Base-by-base conservation (phyloP, 768 basidiomycete genomes). In the Tulasnella sp. region DNA sequence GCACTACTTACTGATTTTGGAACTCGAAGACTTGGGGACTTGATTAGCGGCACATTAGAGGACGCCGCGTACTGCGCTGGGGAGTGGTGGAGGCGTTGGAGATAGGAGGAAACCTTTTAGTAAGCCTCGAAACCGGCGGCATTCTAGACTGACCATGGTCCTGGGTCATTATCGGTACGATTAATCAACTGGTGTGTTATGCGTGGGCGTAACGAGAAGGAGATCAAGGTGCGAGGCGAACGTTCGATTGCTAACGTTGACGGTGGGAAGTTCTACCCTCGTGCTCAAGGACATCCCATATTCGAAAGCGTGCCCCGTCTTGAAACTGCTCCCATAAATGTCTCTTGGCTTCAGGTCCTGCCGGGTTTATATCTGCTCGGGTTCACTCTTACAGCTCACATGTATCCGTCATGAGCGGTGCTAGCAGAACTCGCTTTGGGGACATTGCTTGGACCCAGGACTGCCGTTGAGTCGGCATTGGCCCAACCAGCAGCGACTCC, bases 21-120 rank as follows among this genome's bases (percentile, higher is more conserved):
- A 3, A 97, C 91, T 73, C 95, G 91, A 24, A 98, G 89, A 80
- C 94, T 94, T 0, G 96, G 97, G 2, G 94, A 95, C 85, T 97
- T 94, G 85, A 98, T 97, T 71, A 99, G 87, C 0, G 97, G 96
- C 2, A 96, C 91, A 75, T 88, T 88, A 4, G 91, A 88, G 24
- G 91, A 93, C 0, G 93, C 90, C 0, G 92, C 89, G 84, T 97
- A 97, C 82, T 95, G 95, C 8, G 92, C 91, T 31, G 84, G 24
- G 36, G 48, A 68, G 14, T 27, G 62, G 62, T 68, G 62, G 62
- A 68, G 62, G 34, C 14, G n/a, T 27, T 27, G 34, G 16, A 68
- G 27, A 68, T 68, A 68, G 62, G 62, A 68, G 62, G 62, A 8
- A 34, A 34, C 21, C 34, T 4, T 8, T 34, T 5, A 14, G 27